Conservation (phyloP, 1,284 basidiomycete genomes). For the Rhodotorula sp. region DNA sequence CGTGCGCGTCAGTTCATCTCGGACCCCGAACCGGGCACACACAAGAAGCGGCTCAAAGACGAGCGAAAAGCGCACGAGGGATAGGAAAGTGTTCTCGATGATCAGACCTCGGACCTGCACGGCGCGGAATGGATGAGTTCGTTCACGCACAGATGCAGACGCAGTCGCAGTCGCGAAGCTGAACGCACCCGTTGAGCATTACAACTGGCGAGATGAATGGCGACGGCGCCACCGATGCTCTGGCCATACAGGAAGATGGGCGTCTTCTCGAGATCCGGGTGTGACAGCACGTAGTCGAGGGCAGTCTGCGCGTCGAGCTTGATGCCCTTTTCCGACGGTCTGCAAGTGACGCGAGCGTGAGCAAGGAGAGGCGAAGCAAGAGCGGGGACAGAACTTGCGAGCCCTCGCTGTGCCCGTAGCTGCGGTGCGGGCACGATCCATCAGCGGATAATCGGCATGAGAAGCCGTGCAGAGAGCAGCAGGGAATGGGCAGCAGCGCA, state of each 20-base stretch:
- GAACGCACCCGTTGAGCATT: constrained; percentile 62
- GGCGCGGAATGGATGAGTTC: background rate
- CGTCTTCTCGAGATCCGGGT: constrained; percentile 68
- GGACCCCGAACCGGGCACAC: no score
- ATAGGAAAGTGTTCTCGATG: constrained; percentile 90
- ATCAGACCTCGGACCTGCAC: constrained; percentile 68
- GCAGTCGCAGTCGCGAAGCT: background rate
- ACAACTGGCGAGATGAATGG: constrained; percentile 79
- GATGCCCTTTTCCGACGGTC: constrained; percentile 75
- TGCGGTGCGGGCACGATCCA: constrained; percentile 4
- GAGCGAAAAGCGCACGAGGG: constrained; percentile 55
- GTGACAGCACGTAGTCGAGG: constrained; percentile 69
- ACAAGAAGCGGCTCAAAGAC: background rate
- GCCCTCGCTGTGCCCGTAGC: constrained; percentile 49
- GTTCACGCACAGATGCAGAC: background rate
- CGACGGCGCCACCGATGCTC: constrained; percentile 93
- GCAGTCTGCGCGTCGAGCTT: constrained; percentile 50
- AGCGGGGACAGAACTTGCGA: background rate
- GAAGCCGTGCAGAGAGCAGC: background rate
- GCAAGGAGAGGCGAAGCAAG: background rate
- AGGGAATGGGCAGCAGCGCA: constrained; percentile 43
- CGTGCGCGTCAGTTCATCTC: background rate
- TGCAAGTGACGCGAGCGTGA: constrained; percentile 56
- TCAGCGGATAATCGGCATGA: constrained; percentile 33
- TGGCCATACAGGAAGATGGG: constrained; percentile 74